Percentiles rank a stretch among this genome's conserved stretches.
These are phyloP conservation scores for Capsicum pubescens DNA, from an alignment of 257 asterid genomes.

Conservation along the genomic window DNA sequence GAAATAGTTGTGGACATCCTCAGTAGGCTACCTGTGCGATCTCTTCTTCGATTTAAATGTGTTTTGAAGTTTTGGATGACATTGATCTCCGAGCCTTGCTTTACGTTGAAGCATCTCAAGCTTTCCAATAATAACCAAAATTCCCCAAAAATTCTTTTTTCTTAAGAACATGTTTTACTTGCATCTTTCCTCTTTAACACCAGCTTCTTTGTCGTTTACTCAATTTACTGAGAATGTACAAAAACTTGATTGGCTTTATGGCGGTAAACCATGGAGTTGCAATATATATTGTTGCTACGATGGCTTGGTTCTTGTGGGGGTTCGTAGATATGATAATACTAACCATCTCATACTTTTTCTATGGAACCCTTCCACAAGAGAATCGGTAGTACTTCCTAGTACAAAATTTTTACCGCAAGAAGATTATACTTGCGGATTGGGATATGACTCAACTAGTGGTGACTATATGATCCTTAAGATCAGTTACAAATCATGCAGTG, in stretches of 20 bases:
- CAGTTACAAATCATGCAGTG: neutral
- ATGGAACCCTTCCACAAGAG: neutral
- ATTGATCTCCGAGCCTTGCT: neutral
- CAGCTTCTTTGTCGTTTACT: neutral
- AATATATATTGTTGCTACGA: neutral
- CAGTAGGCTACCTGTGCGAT: slow-evolving; percentile 28
- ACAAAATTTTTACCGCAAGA: neutral
- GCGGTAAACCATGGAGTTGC: no score
- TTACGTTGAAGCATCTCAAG: neutral
- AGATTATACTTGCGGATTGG: neutral
- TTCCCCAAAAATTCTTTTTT: neutral
- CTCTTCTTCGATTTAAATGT: slow-evolving; percentile 39
- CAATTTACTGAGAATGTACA: neutral
- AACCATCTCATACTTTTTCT: neutral
- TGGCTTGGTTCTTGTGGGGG: neutral
- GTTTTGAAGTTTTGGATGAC: neutral
- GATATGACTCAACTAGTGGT: neutral
- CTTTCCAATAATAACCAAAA: neutral
- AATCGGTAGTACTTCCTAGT: neutral
- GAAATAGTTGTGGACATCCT: slow-evolving; percentile 34
- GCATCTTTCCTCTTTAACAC: neutral
- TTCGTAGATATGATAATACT: neutral
- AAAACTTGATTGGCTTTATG: neutral
- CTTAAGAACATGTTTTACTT: neutral
- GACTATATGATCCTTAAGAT: neutral